Conservation (phyloP, 2,329 filamentous ascomycete species). For the Trichoderma cornu-damae region DNA sequence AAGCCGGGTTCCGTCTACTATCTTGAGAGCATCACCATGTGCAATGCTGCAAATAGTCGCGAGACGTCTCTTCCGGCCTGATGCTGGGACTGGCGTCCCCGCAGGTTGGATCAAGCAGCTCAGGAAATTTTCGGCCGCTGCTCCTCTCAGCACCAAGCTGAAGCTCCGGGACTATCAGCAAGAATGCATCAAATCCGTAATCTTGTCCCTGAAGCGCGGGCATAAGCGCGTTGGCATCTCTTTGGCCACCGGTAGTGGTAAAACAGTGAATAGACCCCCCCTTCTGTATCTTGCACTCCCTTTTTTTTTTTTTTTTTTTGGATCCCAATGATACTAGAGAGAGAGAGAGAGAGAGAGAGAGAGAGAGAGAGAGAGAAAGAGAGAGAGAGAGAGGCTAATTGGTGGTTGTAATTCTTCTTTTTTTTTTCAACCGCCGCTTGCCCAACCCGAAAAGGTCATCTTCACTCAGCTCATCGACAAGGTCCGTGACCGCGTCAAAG, state of each 20-base stretch:
- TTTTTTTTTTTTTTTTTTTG: not conserved
- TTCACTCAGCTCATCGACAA: constrained; percentile 92
- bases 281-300: no score
- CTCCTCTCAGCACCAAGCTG: constrained; percentile 35
- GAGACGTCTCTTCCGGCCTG: constrained; percentile 27
- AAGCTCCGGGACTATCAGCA: constrained; percentile 79
- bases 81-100: constrained; percentile 15
- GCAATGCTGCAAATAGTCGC: constrained; percentile 33
- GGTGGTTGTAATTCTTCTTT: no score
- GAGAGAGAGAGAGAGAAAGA: no score
- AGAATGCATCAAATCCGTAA: constrained; percentile 81
- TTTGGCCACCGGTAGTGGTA: constrained; percentile 80
- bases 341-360: no score
- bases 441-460: constrained; percentile 82
- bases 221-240: constrained; percentile 79
- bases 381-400: no score
- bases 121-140: constrained; percentile 24
- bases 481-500: constrained; percentile 49
- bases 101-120: constrained; percentile 4
- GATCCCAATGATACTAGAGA: no score
- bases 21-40: constrained; percentile 30
- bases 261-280: constrained; percentile 55
- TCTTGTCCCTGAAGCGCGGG: constrained; percentile 62
- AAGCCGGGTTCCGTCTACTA: no score
- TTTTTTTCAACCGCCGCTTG: no score